Evolutionary conservation across 768 basidiomycete genomes (phyloP), one percentile per base, ranked within the genome.

Genomic region (Suillus hirtellus): DNA sequence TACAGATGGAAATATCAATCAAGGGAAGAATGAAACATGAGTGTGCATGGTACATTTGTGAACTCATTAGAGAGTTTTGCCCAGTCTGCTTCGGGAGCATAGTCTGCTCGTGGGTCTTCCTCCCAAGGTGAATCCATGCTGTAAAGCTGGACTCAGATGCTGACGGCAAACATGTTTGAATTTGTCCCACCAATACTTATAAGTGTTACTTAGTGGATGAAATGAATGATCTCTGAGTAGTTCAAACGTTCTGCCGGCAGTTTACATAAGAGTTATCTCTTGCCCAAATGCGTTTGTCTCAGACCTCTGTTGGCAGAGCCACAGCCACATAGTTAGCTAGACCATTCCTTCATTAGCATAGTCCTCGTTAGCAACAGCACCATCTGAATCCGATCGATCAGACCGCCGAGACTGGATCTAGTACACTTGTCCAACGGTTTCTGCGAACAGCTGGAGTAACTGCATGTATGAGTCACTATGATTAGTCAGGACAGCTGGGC

Each of bases 11-110:
- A 54, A 38, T 40, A 7, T 24, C 19, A 9, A 34, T 38, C 27
- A 47, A 64, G 60, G 58, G 47, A 31, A 66, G 56, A 44, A 38
- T 3, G 52, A 27, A 53, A 40, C n/a, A 62, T 49, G 42, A 11
- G 24, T 42, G 40, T 10, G 63, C 81, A 55, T 10, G 10, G 35
- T 75, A 90, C 91, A 69, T 89, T 91, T 21, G 86, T 88, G 72
- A 92, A 93, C 42, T 86, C 84, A 1, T 81, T 80, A 1, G 89
- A 84, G 60, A 93, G 80, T 67, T 81, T 89, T 17, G 78, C 72
- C 91, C 90, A 92, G 70, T 92, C 89, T 3, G 79, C 73, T 34
- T 89, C 82, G 62, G 76, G 71, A 47, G 73, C 56, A 59, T 74
- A 65, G 27, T 58, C 38, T 42, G 55, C 21, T 56, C 74, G 69